phyloP scores from a whole-genome alignment of 139 green algal genomes.

The Desmodesmus armatus region DNA sequence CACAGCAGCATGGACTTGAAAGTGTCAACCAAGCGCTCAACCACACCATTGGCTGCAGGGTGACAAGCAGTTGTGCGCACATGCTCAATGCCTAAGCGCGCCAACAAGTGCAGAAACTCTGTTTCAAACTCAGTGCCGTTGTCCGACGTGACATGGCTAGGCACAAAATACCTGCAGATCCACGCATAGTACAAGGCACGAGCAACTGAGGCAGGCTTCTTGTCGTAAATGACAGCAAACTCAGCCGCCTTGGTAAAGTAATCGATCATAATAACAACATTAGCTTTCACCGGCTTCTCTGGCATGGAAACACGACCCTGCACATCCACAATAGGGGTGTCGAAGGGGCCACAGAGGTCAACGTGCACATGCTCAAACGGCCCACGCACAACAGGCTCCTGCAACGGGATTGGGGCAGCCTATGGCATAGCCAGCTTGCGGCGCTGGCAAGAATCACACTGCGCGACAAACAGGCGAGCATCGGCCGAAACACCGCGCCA shows the following conservation, averaged over 20 bases:
- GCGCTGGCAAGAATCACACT: background rate
- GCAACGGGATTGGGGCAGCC: background rate
- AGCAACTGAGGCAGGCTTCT: background rate
- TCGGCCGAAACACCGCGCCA: background rate
- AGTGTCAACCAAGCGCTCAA: slow-evolving; percentile 1
- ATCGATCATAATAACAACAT: slow-evolving; percentile 14
- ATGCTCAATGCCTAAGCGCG: background rate
- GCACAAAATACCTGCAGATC: slow-evolving; percentile 21
- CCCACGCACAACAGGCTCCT: background rate
- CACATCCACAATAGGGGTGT: background rate
- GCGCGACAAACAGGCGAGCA: background rate
- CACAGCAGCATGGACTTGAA: slow-evolving; percentile 8
- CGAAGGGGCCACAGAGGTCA: slow-evolving; percentile 1
- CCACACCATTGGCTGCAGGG: slow-evolving; percentile 3
- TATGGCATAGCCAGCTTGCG: background rate
- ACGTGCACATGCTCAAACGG: slow-evolving; percentile 29
- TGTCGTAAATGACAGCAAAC: slow-evolving; percentile 7
- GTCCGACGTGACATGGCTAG: slow-evolving; percentile 19
- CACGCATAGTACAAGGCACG: background rate
- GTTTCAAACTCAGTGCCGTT: slow-evolving; percentile 9
- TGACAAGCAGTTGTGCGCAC: background rate
- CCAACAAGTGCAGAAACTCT: background rate
- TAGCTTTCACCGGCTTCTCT: background rate
- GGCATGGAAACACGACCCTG: background rate
- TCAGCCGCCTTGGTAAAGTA: slow-evolving; percentile 15